Conservation (phyloP, 2,329 filamentous ascomycete genomes). For the Herpomyces periplanetae region DNA sequence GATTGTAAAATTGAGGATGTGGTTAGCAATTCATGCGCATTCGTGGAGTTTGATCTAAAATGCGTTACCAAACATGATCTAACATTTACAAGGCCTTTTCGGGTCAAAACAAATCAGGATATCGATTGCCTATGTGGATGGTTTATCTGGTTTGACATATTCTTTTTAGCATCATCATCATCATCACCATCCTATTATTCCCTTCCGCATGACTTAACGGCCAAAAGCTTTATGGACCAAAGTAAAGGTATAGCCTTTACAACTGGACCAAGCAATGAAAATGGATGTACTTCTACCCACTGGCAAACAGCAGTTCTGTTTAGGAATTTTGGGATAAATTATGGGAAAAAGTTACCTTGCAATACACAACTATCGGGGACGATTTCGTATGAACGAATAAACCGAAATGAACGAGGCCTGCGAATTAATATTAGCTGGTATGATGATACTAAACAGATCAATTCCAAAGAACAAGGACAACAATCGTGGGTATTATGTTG, state of each 20-base stretch:
- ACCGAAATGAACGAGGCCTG: too few species aligned
- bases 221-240: slow-evolving; percentile 12
- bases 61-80: slow-evolving; percentile 28
- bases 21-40: slow-evolving; percentile 19
- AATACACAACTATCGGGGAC: too few species aligned
- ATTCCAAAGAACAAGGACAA: too few species aligned
- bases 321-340: slow-evolving; percentile 17
- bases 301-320: slow-evolving; percentile 57
- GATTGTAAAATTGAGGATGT: slow-evolving; percentile 12
- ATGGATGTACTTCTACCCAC: too few species aligned
- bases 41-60: slow-evolving; percentile 38
- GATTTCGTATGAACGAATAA: too few species aligned
- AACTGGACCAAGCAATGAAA: slow-evolving; percentile 31
- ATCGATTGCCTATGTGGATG: slow-evolving; percentile 43
- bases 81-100: slow-evolving; percentile 28
- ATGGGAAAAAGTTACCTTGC: too few species aligned
- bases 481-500: too few species aligned
- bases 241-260: slow-evolving; percentile 39
- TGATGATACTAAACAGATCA: too few species aligned
- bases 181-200: slow-evolving; percentile 11
- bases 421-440: too few species aligned
- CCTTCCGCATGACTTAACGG: slow-evolving; percentile 19
- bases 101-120: slow-evolving; percentile 17
- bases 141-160: slow-evolving; percentile 71
- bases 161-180: slow-evolving; percentile 27